A percentile compares a stretch with the other conserved stretches of the same genome.
Evolutionary conservation across 2,329 filamentous ascomycete species (phyloP).

Genomic region (Leptographium lundbergii): DNA sequence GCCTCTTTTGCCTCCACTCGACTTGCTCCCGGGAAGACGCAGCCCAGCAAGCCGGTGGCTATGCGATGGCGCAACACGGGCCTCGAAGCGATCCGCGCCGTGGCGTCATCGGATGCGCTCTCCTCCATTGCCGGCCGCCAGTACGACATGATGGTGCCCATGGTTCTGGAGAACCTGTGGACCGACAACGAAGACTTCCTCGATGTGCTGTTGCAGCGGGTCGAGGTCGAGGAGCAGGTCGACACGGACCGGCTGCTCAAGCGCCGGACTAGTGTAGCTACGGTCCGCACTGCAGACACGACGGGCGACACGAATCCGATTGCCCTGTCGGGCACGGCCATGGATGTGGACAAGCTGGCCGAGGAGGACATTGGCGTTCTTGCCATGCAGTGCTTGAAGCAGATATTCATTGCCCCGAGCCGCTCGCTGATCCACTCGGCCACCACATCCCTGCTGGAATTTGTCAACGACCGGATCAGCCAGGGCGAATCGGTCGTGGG

Average conservation of each 20-base stretch:
- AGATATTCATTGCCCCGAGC: constrained; percentile 74
- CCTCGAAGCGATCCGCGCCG: constrained; percentile 65
- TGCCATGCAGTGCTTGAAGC: constrained; percentile 75
- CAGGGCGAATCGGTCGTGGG: constrained; percentile 42
- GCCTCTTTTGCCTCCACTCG: constrained; percentile 64
- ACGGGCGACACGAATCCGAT: constrained; percentile 50
- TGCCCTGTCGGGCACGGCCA: constrained; percentile 66
- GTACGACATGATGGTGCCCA: constrained; percentile 66
- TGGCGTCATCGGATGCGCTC: constrained; percentile 69
- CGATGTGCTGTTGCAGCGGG: constrained; percentile 51
- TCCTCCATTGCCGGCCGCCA: constrained; percentile 64
- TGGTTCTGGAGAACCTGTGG: constrained; percentile 79
- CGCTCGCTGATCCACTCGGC: constrained; percentile 68
- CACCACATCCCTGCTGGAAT: constrained; percentile 60
- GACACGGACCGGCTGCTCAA: constrained; percentile 51
- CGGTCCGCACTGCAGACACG: constrained; percentile 59
- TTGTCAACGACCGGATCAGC: constrained; percentile 50
- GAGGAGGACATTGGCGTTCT: constrained; percentile 80
- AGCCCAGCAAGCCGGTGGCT: constrained; percentile 57
- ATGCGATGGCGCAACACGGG: constrained; percentile 68
- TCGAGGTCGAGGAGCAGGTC: constrained; percentile 53
- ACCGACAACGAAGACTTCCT: constrained; percentile 60
- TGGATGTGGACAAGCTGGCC: constrained; percentile 77
- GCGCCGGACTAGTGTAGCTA: constrained; percentile 67
- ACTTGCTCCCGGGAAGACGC: constrained; percentile 34